These are phyloP conservation scores for Vaccinium darrowii DNA, from an alignment of 148 eudicot genomes.

Conservation along the genomic window DNA sequence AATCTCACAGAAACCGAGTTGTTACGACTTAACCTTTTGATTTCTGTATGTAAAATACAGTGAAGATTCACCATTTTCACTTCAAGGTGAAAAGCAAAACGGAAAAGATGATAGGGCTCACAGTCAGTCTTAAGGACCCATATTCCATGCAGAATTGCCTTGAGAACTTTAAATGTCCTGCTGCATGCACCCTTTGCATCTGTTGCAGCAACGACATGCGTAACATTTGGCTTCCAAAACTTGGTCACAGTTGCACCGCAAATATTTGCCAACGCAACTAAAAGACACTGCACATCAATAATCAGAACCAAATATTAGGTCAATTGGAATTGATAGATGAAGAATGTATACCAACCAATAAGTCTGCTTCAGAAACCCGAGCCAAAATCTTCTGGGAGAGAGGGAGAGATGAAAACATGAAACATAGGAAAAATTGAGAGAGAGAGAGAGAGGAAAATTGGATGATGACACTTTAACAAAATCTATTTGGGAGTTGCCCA, in stretches of 20 bases:
- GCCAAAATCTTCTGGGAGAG: neutral
- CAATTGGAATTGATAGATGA: neutral
- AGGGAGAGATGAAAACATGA: neutral
- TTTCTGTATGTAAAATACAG: neutral
- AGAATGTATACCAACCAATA: neutral
- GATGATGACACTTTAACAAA: neutral
- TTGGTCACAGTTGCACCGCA: constrained; percentile 71
- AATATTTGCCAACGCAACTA: constrained; percentile 57
- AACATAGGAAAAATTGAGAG: neutral
- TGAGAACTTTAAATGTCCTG: constrained; percentile 83
- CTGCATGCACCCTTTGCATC: constrained; percentile 81
- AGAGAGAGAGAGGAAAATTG: neutral
- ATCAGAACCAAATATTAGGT: neutral
- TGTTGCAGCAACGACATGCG: constrained; percentile 91
- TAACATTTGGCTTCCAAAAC: constrained; percentile 72
- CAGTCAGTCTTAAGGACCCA: constrained; percentile 79
- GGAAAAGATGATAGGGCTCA: constrained; percentile 33
- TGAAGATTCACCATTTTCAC: neutral
- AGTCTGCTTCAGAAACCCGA: neutral
- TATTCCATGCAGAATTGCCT: constrained; percentile 81
- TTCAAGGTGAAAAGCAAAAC: neutral
- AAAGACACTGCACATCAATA: constrained; percentile 35
- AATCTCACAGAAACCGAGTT: constrained; percentile 3
- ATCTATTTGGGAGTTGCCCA: too few species aligned
- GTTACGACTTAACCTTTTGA: neutral